Base-by-base conservation (phyloP, 495 filamentous ascomycete species). In the Xylaria cubensis region DNA sequence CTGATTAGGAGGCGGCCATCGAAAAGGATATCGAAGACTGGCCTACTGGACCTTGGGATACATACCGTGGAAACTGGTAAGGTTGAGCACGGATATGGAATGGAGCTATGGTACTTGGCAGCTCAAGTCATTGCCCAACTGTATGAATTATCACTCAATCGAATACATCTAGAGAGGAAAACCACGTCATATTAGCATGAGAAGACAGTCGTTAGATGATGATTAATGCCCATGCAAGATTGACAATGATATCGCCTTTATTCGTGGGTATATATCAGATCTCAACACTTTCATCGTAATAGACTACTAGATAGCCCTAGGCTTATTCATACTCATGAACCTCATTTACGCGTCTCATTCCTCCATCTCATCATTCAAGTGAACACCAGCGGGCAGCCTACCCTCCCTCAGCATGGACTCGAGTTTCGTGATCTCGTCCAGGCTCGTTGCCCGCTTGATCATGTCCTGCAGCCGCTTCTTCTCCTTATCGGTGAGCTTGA, bases 391-490 rank as follows among this genome's bases (percentile, higher is more conserved):
- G 19, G 94, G 93, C 79, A 98, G 86, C 80, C 92, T 82, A 4
- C 96, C 96, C 82, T 98, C 94, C 70, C 91, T 91, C 67, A 98
- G 82, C 79, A 93, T 93, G 83, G 91, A 92, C 86, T 97, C 94
- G 77, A 97, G 76, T 67, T 90, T 82, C 26, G 92, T 89, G 74
- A 97, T 94, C 83, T 96, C 94, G 77, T 93, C 90, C 78, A 98
- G 75, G 77, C 91, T 96, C 81, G 92, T 93, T 5, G 97, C 96
- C 73, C 92, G 90, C 78, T 87, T 88, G 76, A 97, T 96, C 85
- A 93, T 82, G 76, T 89, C 88, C 82, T 80, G 78, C 42, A 82
- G 74, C 41, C 75, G 74, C 72, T 74, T 75, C 73, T 78, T 80
- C 77, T 82, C 80, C 67, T 74, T 76, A 17, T 82, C 80, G 10